Evolutionary conservation across 2,329 filamentous ascomycete genomes (phyloP), one percentile per base, ranked within the genome.

Genomic region (Fusarium solani-melongenae): DNA sequence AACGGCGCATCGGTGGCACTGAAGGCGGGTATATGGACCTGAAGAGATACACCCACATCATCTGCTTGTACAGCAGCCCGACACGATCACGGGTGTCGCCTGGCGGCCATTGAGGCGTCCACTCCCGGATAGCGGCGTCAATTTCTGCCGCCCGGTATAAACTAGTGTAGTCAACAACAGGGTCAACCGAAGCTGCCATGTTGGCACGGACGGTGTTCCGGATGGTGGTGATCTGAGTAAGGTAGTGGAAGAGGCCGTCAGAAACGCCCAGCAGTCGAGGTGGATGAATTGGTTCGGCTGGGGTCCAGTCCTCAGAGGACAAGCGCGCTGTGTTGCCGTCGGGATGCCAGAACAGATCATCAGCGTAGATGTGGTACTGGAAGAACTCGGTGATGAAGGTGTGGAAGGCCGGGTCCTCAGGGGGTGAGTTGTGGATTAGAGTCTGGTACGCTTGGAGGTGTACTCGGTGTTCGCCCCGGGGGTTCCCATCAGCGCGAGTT

Each of bases 201-300:
- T 94, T 91, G 34, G 86, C 84, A 7, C 95, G 90, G 70, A 97
- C 93, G 3, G 87, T 87, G 80, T 95, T 92, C 46, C 94, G 89
- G 39, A 98, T 89, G 14, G 89, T 89, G 2, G 93, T 94, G 69
- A 97, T 96, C 77, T 93, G 90, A 9, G 92, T 92, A 33, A 98
- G 91, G 78, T 93, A 92, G 36, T 89, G 88, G 79, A 97, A 95
- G 2, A 98, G 85, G 1, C 94, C 94, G 77, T 98, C 94, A 44
- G 93, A 91, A 29, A 97, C 92, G 24, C 95, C 95, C 7, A 97
- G 86, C 6, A 97, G 86, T n/a, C 89, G 86, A 6, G 88, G 85
- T 0, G 86, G 83, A 20, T 87, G 81, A 31, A 88, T 85, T 4
- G 83, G 78, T 1, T 82, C 73, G 41, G 82, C 71, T 3, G 85